phyloP scores from a whole-genome alignment of 441 rosid genomes.

The Iberis amara region DNA sequence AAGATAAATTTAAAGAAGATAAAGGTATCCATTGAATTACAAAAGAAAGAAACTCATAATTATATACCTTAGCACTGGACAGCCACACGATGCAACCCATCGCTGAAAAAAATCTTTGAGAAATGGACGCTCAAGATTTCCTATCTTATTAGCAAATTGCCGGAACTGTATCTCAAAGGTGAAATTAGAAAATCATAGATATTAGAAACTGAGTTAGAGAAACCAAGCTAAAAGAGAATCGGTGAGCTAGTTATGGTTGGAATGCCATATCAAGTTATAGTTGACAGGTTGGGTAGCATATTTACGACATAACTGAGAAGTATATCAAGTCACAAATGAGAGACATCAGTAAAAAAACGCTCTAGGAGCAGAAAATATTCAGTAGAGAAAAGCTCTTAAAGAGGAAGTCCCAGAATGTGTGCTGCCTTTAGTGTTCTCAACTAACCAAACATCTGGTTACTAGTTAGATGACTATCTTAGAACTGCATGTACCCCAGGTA shows the following conservation, averaged over 20 bases:
- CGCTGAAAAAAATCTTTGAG: constrained; percentile 90
- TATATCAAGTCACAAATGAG: constrained; percentile 13
- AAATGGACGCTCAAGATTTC: constrained; percentile 96
- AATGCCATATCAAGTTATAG: constrained; percentile 1
- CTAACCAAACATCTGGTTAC: constrained; percentile 3
- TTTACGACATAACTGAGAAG: constrained; percentile 14
- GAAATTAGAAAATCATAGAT: constrained; percentile 10
- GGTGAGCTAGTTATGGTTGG: constrained; percentile 3
- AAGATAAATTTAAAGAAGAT: constrained; percentile 11
- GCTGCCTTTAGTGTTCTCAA: constrained; percentile 4
- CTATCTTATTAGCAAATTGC: constrained; percentile 86
- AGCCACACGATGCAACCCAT: constrained; percentile 88
- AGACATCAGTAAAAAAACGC: neutral
- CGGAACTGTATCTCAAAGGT: constrained; percentile 66
- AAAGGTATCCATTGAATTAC: constrained; percentile 1
- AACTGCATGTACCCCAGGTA: constrained; percentile 10
- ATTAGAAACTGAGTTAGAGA: constrained; percentile 10
- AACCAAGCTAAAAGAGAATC: constrained; percentile 18
- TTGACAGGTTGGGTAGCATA: constrained; percentile 8
- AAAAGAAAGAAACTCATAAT: constrained; percentile 13
- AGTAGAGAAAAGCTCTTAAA: constrained; percentile 2
- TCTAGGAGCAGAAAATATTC: constrained; percentile 1
- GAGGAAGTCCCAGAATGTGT: constrained; percentile 14
- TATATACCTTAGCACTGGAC: constrained; percentile 80
- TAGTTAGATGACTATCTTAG: constrained; percentile 12